Conservation (phyloP, 164 flowering plant genomes). For the Vitis labrusca region DNA sequence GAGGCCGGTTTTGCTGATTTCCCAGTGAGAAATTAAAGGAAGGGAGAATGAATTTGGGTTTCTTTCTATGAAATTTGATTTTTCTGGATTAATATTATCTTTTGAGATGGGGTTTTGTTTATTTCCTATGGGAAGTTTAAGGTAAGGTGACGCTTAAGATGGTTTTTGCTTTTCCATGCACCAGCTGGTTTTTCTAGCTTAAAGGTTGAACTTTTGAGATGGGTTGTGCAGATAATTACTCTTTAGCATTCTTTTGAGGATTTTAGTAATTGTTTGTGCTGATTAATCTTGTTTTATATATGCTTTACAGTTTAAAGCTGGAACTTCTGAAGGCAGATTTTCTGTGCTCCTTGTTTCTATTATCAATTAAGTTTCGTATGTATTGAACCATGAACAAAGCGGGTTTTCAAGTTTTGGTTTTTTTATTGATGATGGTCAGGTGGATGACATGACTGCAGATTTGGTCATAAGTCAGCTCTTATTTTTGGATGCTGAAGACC, state of each 20-base stretch:
- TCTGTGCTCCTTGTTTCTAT: too few relatives aligned
- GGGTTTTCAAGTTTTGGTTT: background rate
- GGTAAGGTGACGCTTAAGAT: too few relatives aligned
- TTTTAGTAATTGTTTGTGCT: background rate
- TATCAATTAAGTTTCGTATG: too few relatives aligned
- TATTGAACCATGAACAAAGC: too few relatives aligned
- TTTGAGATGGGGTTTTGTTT: background rate
- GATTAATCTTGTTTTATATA: background rate
- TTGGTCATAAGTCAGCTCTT: slow-evolving; percentile 81
- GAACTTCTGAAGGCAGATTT: too few relatives aligned
- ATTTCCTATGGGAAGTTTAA: background rate
- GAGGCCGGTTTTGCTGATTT: too few relatives aligned
- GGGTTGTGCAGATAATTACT: background rate
- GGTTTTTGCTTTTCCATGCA: background rate
- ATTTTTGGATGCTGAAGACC: slow-evolving; percentile 87
- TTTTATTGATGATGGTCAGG: slow-evolving; percentile 42
- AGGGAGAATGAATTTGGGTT: too few relatives aligned
- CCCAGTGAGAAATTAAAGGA: too few relatives aligned
- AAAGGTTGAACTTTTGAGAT: background rate
- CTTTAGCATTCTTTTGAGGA: background rate
- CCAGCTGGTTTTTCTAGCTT: background rate
- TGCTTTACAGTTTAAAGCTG: background rate
- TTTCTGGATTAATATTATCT: background rate
- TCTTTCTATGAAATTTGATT: too few relatives aligned
- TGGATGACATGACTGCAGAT: slow-evolving; percentile 81